Evolutionary conservation across 2,329 filamentous ascomycete species (phyloP).

Genomic region (Immersiporthe knoxdaviesiana): DNA sequence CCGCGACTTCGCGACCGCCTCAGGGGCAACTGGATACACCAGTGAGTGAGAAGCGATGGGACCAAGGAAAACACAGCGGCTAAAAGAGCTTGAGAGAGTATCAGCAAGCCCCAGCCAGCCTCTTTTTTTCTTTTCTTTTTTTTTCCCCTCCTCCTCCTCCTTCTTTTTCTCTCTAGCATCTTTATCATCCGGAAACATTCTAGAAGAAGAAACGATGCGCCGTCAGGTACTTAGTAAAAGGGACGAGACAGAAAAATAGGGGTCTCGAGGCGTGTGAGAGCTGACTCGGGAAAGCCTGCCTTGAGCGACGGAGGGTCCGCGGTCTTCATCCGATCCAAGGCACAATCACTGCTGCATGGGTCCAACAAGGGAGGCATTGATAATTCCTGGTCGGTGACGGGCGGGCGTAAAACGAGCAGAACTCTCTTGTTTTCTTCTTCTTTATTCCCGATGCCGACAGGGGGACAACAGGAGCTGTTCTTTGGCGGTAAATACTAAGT

Average conservation of each 20-base stretch:
- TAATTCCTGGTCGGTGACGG: constrained; percentile 17
- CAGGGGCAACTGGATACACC: constrained; percentile 1
- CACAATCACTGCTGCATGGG: constrained; percentile 8
- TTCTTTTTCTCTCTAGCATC: background rate
- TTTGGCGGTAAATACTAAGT: background rate
- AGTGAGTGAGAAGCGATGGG: background rate
- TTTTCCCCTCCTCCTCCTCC: too few relatives aligned
- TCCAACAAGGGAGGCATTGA: constrained; percentile 15
- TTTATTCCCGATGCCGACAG: constrained; percentile 4
- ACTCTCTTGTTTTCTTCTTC: background rate
- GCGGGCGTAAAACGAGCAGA: constrained; percentile 24
- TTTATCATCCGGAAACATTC: constrained; percentile 10
- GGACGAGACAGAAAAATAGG: constrained; percentile 22
- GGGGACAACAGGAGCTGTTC: background rate
- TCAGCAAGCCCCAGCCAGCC: background rate
- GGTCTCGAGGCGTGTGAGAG: constrained; percentile 14
- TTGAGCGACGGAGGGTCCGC: background rate
- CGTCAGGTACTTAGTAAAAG: constrained; percentile 7
- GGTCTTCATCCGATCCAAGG: constrained; percentile 19
- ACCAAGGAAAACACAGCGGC: background rate
- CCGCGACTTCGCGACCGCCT: constrained; percentile 1
- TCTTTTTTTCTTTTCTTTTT: background rate
- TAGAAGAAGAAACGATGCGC: constrained; percentile 21
- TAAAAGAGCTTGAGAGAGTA: background rate
- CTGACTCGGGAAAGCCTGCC: constrained; percentile 16